Base-by-base conservation (phyloP, 495 filamentous ascomycete species). In the Penicillium desertorum region DNA sequence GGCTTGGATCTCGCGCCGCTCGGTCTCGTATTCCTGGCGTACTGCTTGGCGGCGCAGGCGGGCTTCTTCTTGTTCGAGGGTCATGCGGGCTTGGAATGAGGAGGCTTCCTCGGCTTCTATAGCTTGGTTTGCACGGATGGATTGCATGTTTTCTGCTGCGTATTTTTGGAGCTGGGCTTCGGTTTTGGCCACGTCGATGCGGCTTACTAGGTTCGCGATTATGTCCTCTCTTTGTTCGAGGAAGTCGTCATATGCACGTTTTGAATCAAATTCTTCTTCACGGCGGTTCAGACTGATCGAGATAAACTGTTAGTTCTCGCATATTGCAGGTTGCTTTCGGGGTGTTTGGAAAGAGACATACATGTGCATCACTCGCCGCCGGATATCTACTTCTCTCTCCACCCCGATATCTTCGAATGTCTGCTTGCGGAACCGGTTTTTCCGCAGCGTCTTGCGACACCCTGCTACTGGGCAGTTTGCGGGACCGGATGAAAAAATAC, bases 341-440 rank as follows among this genome's bases (percentile, higher is more conserved):
- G 4, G 1, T 34, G 22, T 9, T 43, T 12, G 16, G 25, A 12
- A 29, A 43, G 36, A 11, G 23, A 64, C 75, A 22, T 72, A 83
- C 80, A 92, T 85, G 37, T 83, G 81, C 56, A 87, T 85, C 3
- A 98, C 89, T 46, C 88, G 79, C 50, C 86, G 82, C 48, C 94
- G 83, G 48, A 98, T 88, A 74, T 99, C 94, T 34, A 97, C 90
- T 70, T 99, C 94, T 57, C 93, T 83, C 79, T 99, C 95, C 4
- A 98, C 87, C 22, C 83, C 76, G 23, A 99, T 80, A 72, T 98
- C 92, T 60, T 86, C 87, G 70, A 99, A 98, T 30, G 91, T 97
- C 68, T 93, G 90, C 50, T 80, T 80, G 23, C 91, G 86, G 76
- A 98, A 99, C 14, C 84, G 82, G 51, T 83, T 80, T 64, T 92